A percentile compares a stretch with the other conserved stretches of the same genome.
These are phyloP conservation scores for Teunomyces tritomae DNA, from an alignment of 805 yeast species.

Conservation along the genomic window DNA sequence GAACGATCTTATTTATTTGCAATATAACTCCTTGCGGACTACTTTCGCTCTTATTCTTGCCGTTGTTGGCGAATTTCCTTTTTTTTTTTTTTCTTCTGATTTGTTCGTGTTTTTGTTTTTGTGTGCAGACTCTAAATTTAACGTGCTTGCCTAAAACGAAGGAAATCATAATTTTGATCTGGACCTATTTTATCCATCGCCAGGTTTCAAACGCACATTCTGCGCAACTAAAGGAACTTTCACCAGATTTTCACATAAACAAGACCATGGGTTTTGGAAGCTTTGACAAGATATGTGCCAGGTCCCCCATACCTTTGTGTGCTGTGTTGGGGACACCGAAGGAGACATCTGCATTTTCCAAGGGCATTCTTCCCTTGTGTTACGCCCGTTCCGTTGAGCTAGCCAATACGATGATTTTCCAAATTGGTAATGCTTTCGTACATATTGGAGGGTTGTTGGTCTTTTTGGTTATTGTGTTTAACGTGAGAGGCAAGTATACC, in stretches of 20 bases:
- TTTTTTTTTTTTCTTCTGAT: background rate
- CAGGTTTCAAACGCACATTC: background rate
- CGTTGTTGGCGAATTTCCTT: background rate
- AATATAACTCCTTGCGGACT: background rate
- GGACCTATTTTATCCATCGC: background rate
- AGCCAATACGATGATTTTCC: constrained; percentile 89
- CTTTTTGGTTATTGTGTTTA: constrained; percentile 67
- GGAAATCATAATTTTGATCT: background rate
- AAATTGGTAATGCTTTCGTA: constrained; percentile 82
- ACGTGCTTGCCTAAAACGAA: background rate
- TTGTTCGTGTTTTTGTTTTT: background rate
- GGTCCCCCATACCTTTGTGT: constrained; percentile 77
- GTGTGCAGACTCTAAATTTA: background rate
- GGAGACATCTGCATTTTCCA: constrained; percentile 29
- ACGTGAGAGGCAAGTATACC: constrained; percentile 81
- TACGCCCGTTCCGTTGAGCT: constrained; percentile 82
- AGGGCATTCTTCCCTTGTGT: constrained; percentile 74
- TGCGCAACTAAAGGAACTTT: background rate
- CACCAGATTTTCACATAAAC: background rate
- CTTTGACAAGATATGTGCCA: constrained; percentile 59
- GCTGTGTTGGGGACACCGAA: constrained; percentile 61
- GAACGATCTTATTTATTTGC: background rate
- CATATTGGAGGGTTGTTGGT: constrained; percentile 73
- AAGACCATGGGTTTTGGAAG: constrained; percentile 61
- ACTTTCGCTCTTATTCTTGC: too few relatives aligned